A percentile compares a stretch with the other conserved stretches of the same genome.
Conservation (phyloP, 2,329 filamentous ascomycete species). For the Penicillium palitans region DNA sequence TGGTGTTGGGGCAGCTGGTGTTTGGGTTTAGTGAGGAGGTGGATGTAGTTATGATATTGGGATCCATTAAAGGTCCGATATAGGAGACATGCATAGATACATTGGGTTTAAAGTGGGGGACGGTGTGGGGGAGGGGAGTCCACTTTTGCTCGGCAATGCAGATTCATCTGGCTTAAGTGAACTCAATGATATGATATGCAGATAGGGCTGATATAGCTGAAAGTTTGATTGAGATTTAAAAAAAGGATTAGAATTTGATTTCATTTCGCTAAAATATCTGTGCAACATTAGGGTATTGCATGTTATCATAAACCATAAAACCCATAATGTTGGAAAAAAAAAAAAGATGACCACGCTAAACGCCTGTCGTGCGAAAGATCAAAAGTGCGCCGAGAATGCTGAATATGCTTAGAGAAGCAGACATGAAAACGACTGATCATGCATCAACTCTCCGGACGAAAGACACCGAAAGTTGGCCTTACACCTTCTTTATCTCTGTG, state of each 20-base stretch:
- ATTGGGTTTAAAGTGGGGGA: neutral
- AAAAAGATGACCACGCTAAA: conserved; percentile 3
- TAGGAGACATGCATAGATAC: neutral
- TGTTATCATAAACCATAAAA: conserved; percentile 6
- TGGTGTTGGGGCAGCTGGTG: too few species aligned
- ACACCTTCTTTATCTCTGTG: conserved; percentile 1
- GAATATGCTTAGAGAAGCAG: neutral
- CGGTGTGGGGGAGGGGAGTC: neutral
- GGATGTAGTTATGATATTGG: neutral
- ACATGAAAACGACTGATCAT: neutral
- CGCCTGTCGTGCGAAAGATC: conserved; percentile 1
- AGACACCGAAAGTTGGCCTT: neutral
- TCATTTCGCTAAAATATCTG: neutral
- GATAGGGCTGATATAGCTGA: neutral
- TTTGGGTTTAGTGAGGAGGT: neutral
- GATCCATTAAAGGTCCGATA: neutral
- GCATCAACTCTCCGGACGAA: neutral
- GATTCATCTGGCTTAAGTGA: neutral
- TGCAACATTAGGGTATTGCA: neutral
- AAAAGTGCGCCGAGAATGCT: conserved; percentile 9
- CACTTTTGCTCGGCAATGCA: conserved; percentile 4
- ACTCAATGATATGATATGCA: neutral
- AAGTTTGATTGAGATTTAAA: neutral
- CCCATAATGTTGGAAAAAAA: neutral
- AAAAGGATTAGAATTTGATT: neutral